Conservation (phyloP, 2,329 filamentous ascomycete genomes). For the Xylaria sp. region DNA sequence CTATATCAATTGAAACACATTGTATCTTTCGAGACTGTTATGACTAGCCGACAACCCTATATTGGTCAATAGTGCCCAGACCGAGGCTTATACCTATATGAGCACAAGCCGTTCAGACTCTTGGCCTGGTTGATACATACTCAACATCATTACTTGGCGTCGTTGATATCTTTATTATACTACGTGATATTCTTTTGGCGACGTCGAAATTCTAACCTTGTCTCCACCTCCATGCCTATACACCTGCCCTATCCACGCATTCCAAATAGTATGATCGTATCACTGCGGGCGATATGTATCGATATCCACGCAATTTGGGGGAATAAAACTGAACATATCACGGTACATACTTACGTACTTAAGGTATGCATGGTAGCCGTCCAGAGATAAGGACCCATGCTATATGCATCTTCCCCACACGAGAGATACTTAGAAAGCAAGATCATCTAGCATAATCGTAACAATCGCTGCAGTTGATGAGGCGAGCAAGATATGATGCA, state of each 20-base stretch:
- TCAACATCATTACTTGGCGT: neutral
- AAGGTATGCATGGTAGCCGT: slow-evolving; percentile 8
- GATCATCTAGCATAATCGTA: neutral
- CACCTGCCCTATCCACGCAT: slow-evolving; percentile 28
- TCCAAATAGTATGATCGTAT: slow-evolving; percentile 5
- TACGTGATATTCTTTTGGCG: neutral
- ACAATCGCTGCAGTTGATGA: neutral
- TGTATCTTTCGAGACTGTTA: too few species aligned
- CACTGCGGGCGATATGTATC: neutral
- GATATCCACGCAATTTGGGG: neutral
- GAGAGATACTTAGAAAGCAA: slow-evolving; percentile 1
- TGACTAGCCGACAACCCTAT: neutral
- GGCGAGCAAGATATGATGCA: slow-evolving; percentile 16
- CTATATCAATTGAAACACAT: neutral
- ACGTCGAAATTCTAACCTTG: neutral
- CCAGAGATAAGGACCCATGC: slow-evolving; percentile 37
- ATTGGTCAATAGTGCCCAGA: neutral
- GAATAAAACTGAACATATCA: neutral
- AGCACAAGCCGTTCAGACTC: neutral
- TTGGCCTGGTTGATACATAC: neutral
- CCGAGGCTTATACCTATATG: neutral
- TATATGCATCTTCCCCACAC: slow-evolving; percentile 31
- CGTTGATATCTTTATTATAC: neutral
- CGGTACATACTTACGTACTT: too few species aligned
- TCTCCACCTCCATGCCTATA: slow-evolving; percentile 5